Conservation (phyloP, 441 rosid species). For the Daphne laureola region DNA sequence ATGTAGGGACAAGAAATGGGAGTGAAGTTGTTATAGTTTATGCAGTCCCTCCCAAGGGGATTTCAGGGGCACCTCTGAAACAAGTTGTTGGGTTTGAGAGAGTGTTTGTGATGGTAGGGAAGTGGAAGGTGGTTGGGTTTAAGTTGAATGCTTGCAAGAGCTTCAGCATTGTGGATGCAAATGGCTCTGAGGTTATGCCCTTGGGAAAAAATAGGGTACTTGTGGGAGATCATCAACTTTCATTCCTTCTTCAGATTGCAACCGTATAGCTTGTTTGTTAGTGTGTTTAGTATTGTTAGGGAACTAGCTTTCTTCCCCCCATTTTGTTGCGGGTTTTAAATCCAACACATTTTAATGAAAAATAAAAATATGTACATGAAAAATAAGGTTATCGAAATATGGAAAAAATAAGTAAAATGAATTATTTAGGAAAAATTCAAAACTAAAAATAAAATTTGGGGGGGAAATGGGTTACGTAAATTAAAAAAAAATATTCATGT, state of each 20-base stretch:
- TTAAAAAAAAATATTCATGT: too few species aligned
- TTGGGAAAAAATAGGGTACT: slow-evolving; percentile 6
- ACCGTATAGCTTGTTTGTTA: too few species aligned
- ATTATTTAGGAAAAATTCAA: too few species aligned
- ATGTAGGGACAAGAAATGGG: slow-evolving; percentile 16
- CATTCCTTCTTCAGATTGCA: neutral
- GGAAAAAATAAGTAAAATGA: too few species aligned
- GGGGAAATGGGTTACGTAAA: too few species aligned
- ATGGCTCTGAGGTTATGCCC: neutral
- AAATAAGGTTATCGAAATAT: too few species aligned
- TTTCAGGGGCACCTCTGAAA: slow-evolving; percentile 5
- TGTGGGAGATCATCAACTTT: slow-evolving; percentile 2
- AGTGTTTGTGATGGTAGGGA: slow-evolving; percentile 8
- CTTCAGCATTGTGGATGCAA: slow-evolving; percentile 13
- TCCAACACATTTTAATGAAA: too few species aligned
- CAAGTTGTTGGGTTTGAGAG: slow-evolving; percentile 6
- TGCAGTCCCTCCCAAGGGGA: slow-evolving; percentile 13
- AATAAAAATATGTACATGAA: too few species aligned
- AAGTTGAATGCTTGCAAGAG: slow-evolving; percentile 13
- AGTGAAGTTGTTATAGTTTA: slow-evolving; percentile 16
- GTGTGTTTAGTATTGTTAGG: too few species aligned
- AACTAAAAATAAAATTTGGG: too few species aligned
- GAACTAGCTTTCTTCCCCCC: too few species aligned
- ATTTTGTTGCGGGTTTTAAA: too few species aligned
- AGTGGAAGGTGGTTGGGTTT: slow-evolving; percentile 7